Conservation (phyloP, 1,284 basidiomycete genomes). For the Lentinula novae-zelandiae region DNA sequence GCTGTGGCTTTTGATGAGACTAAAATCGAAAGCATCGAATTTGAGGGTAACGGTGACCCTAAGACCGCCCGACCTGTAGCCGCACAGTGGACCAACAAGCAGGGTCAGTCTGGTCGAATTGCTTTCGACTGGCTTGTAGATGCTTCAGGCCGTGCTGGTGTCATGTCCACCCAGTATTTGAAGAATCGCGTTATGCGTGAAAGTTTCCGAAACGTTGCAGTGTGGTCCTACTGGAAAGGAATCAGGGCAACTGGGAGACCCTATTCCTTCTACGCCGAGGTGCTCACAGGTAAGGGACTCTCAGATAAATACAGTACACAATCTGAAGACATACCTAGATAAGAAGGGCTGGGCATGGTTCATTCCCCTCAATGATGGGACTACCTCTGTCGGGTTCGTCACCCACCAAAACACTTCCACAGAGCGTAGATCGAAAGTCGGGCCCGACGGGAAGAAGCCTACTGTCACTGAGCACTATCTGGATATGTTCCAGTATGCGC, state of each 20-base stretch:
- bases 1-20: conserved; percentile 25
- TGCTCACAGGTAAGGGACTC: background rate
- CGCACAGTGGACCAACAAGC: conserved; percentile 31
- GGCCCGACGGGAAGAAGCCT: background rate
- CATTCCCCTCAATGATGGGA: conserved; percentile 52
- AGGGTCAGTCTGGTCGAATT: conserved; percentile 26
- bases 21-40: conserved; percentile 21
- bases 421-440: background rate
- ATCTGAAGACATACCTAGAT: conserved; percentile 23
- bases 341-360: conserved; percentile 58
- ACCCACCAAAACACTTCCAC: conserved; percentile 4
- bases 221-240: conserved; percentile 38
- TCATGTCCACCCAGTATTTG: conserved; percentile 33
- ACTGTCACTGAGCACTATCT: conserved; percentile 28
- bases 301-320: conserved; percentile 30
- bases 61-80: conserved; percentile 25
- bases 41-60: conserved; percentile 9
- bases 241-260: conserved; percentile 1
- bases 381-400: conserved; percentile 11
- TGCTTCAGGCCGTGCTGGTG: conserved; percentile 40
- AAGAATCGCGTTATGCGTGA: background rate
- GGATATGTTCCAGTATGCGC: conserved; percentile 33
- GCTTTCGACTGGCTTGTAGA: conserved; percentile 44
- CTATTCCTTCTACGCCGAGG: conserved; percentile 1
- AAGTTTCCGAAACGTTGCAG: conserved; percentile 31